Percentiles rank a stretch among this genome's conserved stretches.
These are phyloP conservation scores for Microbotryum intermedium DNA, from an alignment of 1,284 basidiomycete genomes.

Conservation along the genomic window DNA sequence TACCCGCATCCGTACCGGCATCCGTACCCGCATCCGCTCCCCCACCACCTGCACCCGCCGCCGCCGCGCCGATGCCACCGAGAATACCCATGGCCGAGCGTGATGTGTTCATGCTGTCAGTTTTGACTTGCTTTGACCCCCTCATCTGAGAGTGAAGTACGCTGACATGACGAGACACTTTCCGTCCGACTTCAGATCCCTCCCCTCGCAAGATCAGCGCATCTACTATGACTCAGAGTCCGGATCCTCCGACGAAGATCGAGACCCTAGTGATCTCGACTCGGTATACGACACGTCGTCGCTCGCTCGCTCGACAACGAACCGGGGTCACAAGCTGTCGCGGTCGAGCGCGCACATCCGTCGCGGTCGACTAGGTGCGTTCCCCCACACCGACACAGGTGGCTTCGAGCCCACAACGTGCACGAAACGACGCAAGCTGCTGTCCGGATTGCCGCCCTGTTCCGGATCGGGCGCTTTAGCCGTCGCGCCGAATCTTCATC, in stretches of 20 bases:
- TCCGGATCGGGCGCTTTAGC: conserved; percentile 8
- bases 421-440: conserved; percentile 22
- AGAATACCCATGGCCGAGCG: conserved; percentile 7
- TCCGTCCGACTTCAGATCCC: conserved; percentile 2
- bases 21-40: background rate
- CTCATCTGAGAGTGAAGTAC: background rate
- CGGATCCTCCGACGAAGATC: background rate
- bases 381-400: conserved; percentile 22
- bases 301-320: conserved; percentile 12
- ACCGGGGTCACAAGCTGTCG: conserved; percentile 33
- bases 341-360: conserved; percentile 18
- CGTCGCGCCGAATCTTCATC: conserved; percentile 24
- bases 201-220: conserved; percentile 18
- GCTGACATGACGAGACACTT: background rate
- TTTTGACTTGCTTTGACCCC: background rate
- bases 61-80: background rate
- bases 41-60: background rate
- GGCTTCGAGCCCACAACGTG: conserved; percentile 3
- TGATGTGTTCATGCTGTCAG: conserved; percentile 13
- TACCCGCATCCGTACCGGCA: background rate
- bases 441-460: background rate
- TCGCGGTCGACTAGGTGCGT: conserved; percentile 29
- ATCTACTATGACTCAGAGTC: conserved; percentile 24
- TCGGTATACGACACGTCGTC: background rate
- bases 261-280: background rate